A percentile compares a stretch with the other conserved stretches of the same genome.
These are phyloP conservation scores for Diaporthe capsici DNA, from an alignment of 2,329 filamentous ascomycete species.

Conservation along the genomic window DNA sequence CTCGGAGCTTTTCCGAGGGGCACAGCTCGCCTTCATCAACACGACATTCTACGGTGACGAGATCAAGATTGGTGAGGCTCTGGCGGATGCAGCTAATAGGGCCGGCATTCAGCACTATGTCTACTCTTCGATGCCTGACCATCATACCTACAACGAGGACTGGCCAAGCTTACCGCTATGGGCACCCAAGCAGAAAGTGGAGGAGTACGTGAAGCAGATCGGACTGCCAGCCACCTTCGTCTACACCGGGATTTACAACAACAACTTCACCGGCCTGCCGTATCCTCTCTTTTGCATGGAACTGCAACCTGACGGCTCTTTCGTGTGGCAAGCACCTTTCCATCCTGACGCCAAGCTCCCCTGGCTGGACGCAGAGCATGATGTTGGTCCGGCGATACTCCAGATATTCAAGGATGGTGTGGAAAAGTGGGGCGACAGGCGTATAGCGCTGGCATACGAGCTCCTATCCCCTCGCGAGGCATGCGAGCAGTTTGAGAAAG, in stretches of 20 bases:
- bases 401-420: slow-evolving; percentile 97
- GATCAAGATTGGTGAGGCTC: slow-evolving; percentile 86
- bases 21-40: slow-evolving; percentile 95
- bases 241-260: slow-evolving; percentile 98
- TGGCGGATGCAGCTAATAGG: slow-evolving; percentile 90
- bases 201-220: slow-evolving; percentile 89
- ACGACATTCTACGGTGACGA: slow-evolving; percentile 98
- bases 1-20: slow-evolving; percentile 83
- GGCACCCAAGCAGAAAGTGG: slow-evolving; percentile 92
- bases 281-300: slow-evolving; percentile 98
- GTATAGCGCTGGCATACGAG: slow-evolving; percentile 92
- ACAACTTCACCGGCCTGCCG: slow-evolving; percentile 94
- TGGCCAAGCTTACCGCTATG: slow-evolving; percentile 93
- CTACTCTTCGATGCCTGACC: slow-evolving; percentile 98
- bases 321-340: slow-evolving; percentile 94
- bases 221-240: slow-evolving; percentile 91
- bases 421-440: slow-evolving; percentile 81
- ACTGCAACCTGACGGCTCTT: slow-evolving; percentile 85
- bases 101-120: slow-evolving; percentile 91
- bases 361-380: slow-evolving; percentile 97
- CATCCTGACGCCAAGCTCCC: slow-evolving; percentile 90
- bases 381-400: slow-evolving; percentile 90
- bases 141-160: slow-evolving; percentile 80
- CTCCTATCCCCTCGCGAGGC: slow-evolving; percentile 87
- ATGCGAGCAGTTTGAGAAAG: slow-evolving; percentile 83